phyloP scores from a whole-genome alignment of 306 rosid genomes.

The Abrus pulchellus region DNA sequence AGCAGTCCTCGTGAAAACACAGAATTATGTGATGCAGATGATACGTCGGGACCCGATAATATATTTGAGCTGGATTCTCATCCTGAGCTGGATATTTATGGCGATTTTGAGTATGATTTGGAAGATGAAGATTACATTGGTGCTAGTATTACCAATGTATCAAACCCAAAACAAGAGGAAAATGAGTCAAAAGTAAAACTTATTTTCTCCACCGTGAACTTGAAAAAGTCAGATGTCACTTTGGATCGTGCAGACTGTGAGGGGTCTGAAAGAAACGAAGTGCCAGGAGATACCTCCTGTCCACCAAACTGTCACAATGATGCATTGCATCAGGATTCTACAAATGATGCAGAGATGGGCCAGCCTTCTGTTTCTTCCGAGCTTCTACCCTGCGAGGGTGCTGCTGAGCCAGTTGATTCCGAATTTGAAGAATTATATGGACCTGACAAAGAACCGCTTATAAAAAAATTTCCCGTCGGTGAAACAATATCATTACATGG shows the following conservation, averaged over 20 bases:
- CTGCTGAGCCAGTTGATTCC: constrained; percentile 71
- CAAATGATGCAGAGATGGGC: constrained; percentile 54
- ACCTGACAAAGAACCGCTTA: constrained; percentile 76
- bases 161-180: constrained; percentile 64
- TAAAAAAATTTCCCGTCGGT: constrained; percentile 54
- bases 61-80: constrained; percentile 73
- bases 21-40: constrained; percentile 56
- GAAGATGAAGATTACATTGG: constrained; percentile 92
- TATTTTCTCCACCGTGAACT: constrained; percentile 75
- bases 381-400: constrained; percentile 56
- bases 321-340: constrained; percentile 40
- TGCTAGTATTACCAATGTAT: constrained; percentile 60
- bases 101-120: constrained; percentile 94
- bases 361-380: constrained; percentile 66
- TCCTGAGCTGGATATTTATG: constrained; percentile 93
- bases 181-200: constrained; percentile 80
- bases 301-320: constrained; percentile 49
- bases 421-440: constrained; percentile 92
- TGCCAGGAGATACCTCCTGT: constrained; percentile 57
- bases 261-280: constrained; percentile 54
- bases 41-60: constrained; percentile 66
- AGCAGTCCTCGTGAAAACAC: constrained; percentile 66
- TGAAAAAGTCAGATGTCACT: constrained; percentile 56
- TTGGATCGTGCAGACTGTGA: constrained; percentile 53
- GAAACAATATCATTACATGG: constrained; percentile 50